Base-by-base conservation (phyloP, 371 early-diverging fungal genomes). In the Mucor irregularis region DNA sequence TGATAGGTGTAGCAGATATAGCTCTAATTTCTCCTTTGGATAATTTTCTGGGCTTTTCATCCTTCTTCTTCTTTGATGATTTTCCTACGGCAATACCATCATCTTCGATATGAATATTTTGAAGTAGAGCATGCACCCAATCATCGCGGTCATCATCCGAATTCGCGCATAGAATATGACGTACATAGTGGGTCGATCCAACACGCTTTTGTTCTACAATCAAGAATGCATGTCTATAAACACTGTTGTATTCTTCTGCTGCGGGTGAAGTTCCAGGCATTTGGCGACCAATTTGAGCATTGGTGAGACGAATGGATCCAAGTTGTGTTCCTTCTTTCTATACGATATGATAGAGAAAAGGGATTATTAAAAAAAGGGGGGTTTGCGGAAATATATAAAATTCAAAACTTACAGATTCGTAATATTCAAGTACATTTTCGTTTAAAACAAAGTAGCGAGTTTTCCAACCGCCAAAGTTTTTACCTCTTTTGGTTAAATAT, bases 401-500 rank as follows among this genome's bases (percentile, higher is more conserved):
- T 37, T 6, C 28, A 9, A 24, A 19, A 61, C 74, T 71, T 74
- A 82, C 83, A 19, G 77, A 73, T 68, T 92, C 92, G 62, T 81
- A 89, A 62, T 91, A 93, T 53, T 91, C 88, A 31, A 94, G 68
- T 7, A 83, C 59, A 2, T 77, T 75, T 24, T 74, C 76, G 44
- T 80, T 77, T 38, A 88, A 72, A 19, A 84, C 80, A 72, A 91
- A 94, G 71, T 86, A 94, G 40, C 94, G 79, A 31, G 87, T 78
- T 64, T 94, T 93, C 91, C 93, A 92, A 8, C 90, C 89, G 40
- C 93, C 93, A 85, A 91, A 91, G 70, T 86, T 90, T 65, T 91
- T 91, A 30, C 93, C 93, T 68, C 87, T 82, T 64, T 94, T 93
- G 37, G 86, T 84, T 43, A 93, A 71, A 56, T 86, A 90, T 0